Conservation (phyloP, 495 filamentous ascomycete genomes). For the Hypoxylon cercidicola region DNA sequence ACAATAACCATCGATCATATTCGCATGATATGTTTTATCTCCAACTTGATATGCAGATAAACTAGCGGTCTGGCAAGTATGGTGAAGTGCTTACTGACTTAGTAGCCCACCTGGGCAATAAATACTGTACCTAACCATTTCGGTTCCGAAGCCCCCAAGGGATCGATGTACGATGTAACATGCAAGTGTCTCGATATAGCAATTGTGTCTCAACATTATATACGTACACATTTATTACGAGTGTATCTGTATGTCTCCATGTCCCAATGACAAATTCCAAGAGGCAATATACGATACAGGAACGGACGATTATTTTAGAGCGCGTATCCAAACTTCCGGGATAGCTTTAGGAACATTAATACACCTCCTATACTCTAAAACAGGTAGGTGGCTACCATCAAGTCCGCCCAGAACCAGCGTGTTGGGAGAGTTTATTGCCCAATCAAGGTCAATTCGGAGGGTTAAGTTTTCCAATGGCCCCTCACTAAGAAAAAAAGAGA, state of each 20-base stretch:
- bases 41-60: constrained; percentile 37
- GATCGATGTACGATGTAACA: constrained; percentile 27
- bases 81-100: constrained; percentile 25
- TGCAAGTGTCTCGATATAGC: constrained; percentile 17
- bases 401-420: constrained; percentile 24
- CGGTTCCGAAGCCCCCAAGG: constrained; percentile 24
- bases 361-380: constrained; percentile 28
- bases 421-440: constrained; percentile 33
- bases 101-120: not conserved
- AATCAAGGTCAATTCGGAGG: constrained; percentile 24
- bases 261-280: constrained; percentile 5
- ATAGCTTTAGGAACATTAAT: constrained; percentile 22
- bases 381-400: constrained; percentile 26
- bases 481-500: constrained; percentile 12
- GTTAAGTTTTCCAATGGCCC: constrained; percentile 19
- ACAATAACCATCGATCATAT: constrained; percentile 5
- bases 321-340: not conserved
- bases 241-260: not conserved
- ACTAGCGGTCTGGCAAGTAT: constrained; percentile 40
- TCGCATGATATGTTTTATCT: constrained; percentile 25
- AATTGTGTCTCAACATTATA: not conserved
- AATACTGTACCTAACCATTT: constrained; percentile 1
- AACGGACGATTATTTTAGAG: not conserved
- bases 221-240: too few relatives aligned
- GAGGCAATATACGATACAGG: not conserved